These are phyloP conservation scores for Coprinopsis strossmayeri DNA, from an alignment of 768 basidiomycete genomes.

Conservation along the genomic window DNA sequence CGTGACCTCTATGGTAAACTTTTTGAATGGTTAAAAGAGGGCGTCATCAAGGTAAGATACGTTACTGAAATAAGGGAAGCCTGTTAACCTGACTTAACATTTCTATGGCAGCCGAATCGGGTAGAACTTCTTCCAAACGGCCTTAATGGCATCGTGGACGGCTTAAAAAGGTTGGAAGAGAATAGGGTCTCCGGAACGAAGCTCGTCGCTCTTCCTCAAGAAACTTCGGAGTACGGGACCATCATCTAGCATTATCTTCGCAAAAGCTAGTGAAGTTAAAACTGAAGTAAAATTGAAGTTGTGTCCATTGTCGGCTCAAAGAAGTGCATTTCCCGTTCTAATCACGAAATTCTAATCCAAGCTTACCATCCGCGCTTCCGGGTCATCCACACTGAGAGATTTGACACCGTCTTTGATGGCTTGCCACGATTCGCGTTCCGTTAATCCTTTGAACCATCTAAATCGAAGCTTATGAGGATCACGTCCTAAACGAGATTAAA, in stretches of 20 bases:
- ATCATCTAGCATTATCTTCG: too few relatives aligned
- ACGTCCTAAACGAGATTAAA: too few relatives aligned
- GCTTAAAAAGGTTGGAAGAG: constrained; percentile 32
- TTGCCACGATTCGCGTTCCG: constrained; percentile 40
- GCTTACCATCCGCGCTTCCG: too few relatives aligned
- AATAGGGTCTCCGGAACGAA: constrained; percentile 36
- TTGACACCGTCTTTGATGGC: constrained; percentile 35
- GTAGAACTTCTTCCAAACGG: constrained; percentile 37
- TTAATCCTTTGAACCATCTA: constrained; percentile 28
- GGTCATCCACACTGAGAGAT: background rate
- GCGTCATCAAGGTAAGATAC: constrained; percentile 25
- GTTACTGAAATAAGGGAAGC: background rate
- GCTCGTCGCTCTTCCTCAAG: constrained; percentile 27
- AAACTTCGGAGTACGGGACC: too few relatives aligned
- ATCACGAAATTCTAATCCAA: too few relatives aligned
- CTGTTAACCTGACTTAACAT: background rate
- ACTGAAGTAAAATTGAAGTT: too few relatives aligned
- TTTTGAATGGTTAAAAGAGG: constrained; percentile 24
- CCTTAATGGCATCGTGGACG: constrained; percentile 35
- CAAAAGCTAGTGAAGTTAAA: too few relatives aligned
- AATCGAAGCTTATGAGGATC: too few relatives aligned
- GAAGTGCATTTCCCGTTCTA: too few relatives aligned
- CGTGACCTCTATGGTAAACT: constrained; percentile 18
- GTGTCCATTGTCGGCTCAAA: too few relatives aligned
- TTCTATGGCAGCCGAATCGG: constrained; percentile 32